Evolutionary conservation across 352 stramenopile genomes (phyloP), one percentile per base, ranked within the genome.

Genomic region (Globisporangium echinulatum): DNA sequence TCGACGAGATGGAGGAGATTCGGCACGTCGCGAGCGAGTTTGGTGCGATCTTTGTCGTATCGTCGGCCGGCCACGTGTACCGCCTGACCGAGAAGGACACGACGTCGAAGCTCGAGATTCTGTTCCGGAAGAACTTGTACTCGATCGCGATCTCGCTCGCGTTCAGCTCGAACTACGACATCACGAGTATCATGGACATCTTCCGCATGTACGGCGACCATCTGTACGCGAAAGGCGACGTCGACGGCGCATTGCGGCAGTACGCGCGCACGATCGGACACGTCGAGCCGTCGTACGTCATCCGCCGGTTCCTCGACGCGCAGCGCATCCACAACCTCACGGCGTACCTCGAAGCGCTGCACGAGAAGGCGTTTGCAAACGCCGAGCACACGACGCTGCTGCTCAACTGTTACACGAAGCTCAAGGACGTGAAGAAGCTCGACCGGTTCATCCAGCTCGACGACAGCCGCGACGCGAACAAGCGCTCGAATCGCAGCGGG

Each of bases 71-170:
- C 0, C 82, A 90, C 50, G 82, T 98, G 46, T 97, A 98, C 61
- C 87, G 90, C 5, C 74, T 98, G 49, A 96, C 80, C 14, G 96
- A 99, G 66, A 98, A 98, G 67, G 82, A 94, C 61, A 99, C 96
- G 42, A 84, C 83, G 17, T 97, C 96, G 15, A 99, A 99, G 73
- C 74, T 99, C 6, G 89, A 97, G 64, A 94, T 98, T 25, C 72
- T 99, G 15, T 97, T 98, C 56, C 85, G 96, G 56, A 98, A 99
- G 69, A 98, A 99, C 70, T 68, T 99, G 39, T 99, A 98, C 71
- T 92, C 91, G 40, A 97, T 98, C 54, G 97, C 97, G 39, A 98
- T 99, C 56, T 97, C 94, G 59, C 87, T 99, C 49, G 96, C 96
- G 5, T 98, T 94, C 67, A 95, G 85, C 71, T 93, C 96, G 61